These are phyloP conservation scores for Claviceps purpurea DNA, from an alignment of 2,329 filamentous ascomycete species.

Conservation along the genomic window DNA sequence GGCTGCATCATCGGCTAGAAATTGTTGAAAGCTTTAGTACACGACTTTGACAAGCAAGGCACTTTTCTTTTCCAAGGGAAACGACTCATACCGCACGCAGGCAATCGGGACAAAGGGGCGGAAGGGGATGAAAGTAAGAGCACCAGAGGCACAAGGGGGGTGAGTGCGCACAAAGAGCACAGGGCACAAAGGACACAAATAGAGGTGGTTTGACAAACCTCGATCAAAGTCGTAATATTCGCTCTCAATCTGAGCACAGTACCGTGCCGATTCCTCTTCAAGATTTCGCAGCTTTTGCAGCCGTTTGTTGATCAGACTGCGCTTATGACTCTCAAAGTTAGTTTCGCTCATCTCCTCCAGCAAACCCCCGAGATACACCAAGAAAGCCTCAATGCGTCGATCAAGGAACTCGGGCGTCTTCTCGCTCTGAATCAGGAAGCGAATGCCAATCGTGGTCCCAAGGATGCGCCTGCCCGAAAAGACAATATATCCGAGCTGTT, in stretches of 20 bases:
- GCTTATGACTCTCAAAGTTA: slow-evolving; percentile 84
- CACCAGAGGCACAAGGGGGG: too few relatives aligned
- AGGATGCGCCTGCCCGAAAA: slow-evolving; percentile 65
- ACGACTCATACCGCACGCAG: background rate
- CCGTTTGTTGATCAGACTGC: slow-evolving; percentile 73
- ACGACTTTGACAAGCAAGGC: too few relatives aligned
- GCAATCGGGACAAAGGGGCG: background rate
- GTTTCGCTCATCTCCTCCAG: slow-evolving; percentile 64
- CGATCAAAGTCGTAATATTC: slow-evolving; percentile 86
- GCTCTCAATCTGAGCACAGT: slow-evolving; percentile 74
- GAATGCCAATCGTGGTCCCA: slow-evolving; percentile 69
- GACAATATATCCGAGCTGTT: slow-evolving; percentile 94
- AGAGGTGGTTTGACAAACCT: slow-evolving; percentile 39
- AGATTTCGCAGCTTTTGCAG: slow-evolving; percentile 90
- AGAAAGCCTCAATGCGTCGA: slow-evolving; percentile 73
- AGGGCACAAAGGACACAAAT: background rate
- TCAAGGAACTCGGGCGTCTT: slow-evolving; percentile 74
- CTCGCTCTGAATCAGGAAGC: slow-evolving; percentile 90
- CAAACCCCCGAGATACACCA: slow-evolving; percentile 50
- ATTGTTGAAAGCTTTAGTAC: too few relatives aligned
- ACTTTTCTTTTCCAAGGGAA: background rate
- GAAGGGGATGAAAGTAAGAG: background rate
- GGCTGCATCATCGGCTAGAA: slow-evolving; percentile 47
- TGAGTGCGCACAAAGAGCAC: background rate
- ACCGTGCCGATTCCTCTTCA: slow-evolving; percentile 64